Evolutionary conservation across 129 eudicot genomes (phyloP), one percentile per base, ranked within the genome.

Genomic region (Erigeron canadensis): DNA sequence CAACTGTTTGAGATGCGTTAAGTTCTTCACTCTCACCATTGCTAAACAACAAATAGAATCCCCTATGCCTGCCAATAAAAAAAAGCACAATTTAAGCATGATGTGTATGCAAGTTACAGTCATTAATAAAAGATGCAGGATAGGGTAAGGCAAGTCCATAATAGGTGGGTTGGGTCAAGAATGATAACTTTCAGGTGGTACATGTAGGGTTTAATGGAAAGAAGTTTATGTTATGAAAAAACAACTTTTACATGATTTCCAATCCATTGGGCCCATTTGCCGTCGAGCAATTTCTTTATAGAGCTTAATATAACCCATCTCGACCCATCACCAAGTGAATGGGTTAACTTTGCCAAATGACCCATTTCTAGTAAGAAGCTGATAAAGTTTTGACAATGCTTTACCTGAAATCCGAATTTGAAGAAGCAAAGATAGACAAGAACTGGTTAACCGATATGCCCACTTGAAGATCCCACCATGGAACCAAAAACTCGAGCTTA

Each of bases 381-480:
- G 21, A 22, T 39, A 57, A 11, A n/a, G 43, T 37, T 47, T 63
- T 18, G 0, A 48, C 45, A 62, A 8, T 45, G 22, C 1, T 66
- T 16, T 48, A 94, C 98, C 98, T 94, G 84, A 87, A 90, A 83
- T 94, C 99, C 5, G 96, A 87, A 71, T 90, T 90, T 62, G 97
- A 82, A 48, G 97, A 86, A 73, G 93, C 97, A 81, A 94, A 90
- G 76, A 94, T 86, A 34, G 99, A 86, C 73, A 90, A 51, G 89
- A 94, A 94, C 80, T 94, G 97, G 83, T 87, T 86, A 75, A 90
- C 82, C 15, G 99, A 94, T 55, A 94, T 82, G 19, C 99, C 99
- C 19, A 87, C 77, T 84, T 94, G 99, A 62, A 90, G 81, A 74
- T 94, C 99, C 99, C 99, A 94, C 99, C 99, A 94, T 17, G 99